These are phyloP conservation scores for Botrytis byssoidea DNA, from an alignment of 2,329 filamentous ascomycete species.

Conservation along the genomic window DNA sequence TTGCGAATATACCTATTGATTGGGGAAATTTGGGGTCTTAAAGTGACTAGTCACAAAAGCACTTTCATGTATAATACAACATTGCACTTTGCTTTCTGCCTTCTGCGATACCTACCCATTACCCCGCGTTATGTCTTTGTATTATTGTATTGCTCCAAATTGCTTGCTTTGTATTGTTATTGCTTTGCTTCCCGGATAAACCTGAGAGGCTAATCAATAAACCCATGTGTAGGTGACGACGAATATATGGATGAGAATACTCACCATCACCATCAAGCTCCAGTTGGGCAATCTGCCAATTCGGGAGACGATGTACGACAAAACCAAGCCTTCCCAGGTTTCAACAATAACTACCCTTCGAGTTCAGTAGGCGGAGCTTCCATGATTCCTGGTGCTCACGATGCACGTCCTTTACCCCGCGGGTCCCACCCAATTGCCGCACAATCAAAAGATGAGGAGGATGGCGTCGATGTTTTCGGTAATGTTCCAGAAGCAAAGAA, in stretches of 20 bases:
- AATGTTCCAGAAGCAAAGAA: conserved; percentile 87
- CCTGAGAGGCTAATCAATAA: conserved; percentile 37
- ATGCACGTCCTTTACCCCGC: conserved; percentile 50
- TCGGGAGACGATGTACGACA: conserved; percentile 68
- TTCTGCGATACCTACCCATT: conserved; percentile 33
- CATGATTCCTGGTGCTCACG: conserved; percentile 55
- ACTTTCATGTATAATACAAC: conserved; percentile 41
- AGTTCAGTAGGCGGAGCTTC: conserved; percentile 55
- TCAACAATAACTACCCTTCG: conserved; percentile 61
- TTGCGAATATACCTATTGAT: conserved; percentile 34
- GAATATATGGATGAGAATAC: conserved; percentile 63
- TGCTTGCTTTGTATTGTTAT: conserved; percentile 24
- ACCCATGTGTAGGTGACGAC: conserved; percentile 53
- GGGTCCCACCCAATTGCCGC: conserved; percentile 43
- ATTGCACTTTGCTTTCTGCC: conserved; percentile 37
- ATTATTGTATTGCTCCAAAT: conserved; percentile 32
- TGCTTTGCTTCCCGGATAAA: conserved; percentile 35
- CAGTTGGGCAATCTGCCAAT: conserved; percentile 50
- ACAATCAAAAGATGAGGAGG: conserved; percentile 41
- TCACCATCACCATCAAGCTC: conserved; percentile 64
- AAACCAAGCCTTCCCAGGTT: conserved; percentile 71
- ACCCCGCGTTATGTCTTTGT: conserved; percentile 35
- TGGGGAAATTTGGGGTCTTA: conserved; percentile 25
- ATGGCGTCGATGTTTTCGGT: conserved; percentile 74
- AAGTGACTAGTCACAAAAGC: conserved; percentile 32